These are phyloP conservation scores for Datura wrightii DNA, from an alignment of 257 asterid species.

Conservation along the genomic window DNA sequence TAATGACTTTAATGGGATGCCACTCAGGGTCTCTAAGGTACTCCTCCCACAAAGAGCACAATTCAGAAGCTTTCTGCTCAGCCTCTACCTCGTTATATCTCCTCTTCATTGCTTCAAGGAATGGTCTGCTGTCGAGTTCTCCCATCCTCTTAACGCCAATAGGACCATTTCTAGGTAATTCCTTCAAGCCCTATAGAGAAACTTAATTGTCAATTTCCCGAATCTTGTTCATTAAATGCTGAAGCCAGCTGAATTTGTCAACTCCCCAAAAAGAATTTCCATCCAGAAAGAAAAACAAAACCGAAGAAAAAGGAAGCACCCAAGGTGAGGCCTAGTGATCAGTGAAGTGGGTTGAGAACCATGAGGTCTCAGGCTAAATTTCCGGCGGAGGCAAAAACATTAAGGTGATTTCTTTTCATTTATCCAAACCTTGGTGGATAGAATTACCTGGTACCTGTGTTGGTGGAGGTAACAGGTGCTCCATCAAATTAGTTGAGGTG, in stretches of 20 bases:
- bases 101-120: constrained; percentile 61
- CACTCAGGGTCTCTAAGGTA: constrained; percentile 92
- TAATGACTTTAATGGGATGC: constrained; percentile 83
- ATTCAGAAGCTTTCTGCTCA: constrained; percentile 76
- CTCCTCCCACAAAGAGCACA: constrained; percentile 92
- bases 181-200: constrained; percentile 60
- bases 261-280: constrained; percentile 1
- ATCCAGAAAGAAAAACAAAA: neutral
- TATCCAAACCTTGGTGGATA: too few relatives aligned
- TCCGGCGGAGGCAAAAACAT: too few relatives aligned
- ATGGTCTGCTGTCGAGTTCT: constrained; percentile 66
- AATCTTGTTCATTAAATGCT: constrained; percentile 34
- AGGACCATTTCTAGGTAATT: constrained; percentile 46
- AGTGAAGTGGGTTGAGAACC: too few relatives aligned
- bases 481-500: too few relatives aligned
- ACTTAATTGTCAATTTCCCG: constrained; percentile 35
- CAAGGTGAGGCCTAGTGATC: too few relatives aligned
- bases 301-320: neutral
- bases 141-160: constrained; percentile 78
- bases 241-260: constrained; percentile 26
- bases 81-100: constrained; percentile 71
- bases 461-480: too few relatives aligned
- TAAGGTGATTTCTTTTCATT: too few relatives aligned
- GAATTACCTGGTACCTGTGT: too few relatives aligned
- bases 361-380: too few relatives aligned